A percentile compares a stretch with the other conserved stretches of the same genome.
Evolutionary conservation across 2,329 filamentous ascomycete species (phyloP).

Genomic region (Sclerotinia nivalis): DNA sequence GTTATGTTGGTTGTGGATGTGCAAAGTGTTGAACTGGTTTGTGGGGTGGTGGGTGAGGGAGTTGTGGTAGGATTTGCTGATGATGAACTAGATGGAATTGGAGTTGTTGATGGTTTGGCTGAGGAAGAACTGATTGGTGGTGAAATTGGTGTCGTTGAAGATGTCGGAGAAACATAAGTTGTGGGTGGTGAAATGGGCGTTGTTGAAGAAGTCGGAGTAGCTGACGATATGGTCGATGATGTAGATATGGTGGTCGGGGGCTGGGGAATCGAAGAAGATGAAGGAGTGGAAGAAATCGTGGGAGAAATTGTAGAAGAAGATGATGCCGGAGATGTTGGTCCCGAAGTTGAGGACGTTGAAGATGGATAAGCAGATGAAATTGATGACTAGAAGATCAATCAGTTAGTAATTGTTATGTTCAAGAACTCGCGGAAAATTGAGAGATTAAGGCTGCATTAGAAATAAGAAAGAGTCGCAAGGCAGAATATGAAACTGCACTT

Average conservation of each 20-base stretch:
- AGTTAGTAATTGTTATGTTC: not conserved
- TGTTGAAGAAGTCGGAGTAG: not conserved
- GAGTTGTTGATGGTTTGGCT: conserved; percentile 26
- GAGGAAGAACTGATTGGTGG: not conserved
- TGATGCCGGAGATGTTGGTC: conserved; percentile 10
- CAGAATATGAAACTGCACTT: not conserved
- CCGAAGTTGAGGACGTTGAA: not conserved
- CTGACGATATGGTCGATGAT: not conserved
- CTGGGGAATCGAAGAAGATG: conserved; percentile 7
- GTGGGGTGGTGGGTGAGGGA: conserved; percentile 29
- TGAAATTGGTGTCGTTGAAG: not conserved
- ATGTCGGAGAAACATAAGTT: not conserved
- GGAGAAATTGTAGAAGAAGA: conserved; percentile 18
- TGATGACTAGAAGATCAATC: not conserved
- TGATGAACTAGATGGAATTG: conserved; percentile 28
- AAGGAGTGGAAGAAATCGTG: not conserved
- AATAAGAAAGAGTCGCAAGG: rapidly evolving
- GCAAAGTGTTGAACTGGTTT: conserved; percentile 44
- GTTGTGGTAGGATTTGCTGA: conserved; percentile 20
- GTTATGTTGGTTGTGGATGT: conserved; percentile 46
- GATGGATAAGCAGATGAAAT: not conserved
- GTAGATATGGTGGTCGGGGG: conserved; percentile 13
- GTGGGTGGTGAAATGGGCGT: not conserved
- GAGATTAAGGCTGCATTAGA: not conserved
- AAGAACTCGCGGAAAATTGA: not conserved